Base-by-base conservation (phyloP, 2,329 filamentous ascomycete genomes). In the Tolypocladium guangdongense region DNA sequence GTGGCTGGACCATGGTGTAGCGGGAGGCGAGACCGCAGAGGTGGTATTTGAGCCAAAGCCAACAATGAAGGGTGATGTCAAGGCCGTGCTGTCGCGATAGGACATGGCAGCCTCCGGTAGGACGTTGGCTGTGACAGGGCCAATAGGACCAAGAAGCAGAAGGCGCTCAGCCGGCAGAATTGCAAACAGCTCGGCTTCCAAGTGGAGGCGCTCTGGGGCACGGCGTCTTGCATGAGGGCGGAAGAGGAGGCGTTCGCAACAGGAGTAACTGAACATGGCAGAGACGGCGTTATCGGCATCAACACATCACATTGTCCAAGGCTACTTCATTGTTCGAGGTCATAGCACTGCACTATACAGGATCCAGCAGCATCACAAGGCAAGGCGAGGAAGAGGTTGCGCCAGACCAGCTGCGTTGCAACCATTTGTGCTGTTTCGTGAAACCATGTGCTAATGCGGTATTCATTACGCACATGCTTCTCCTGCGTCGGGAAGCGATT, bases 1-100 rank as follows among this genome's bases (percentile, higher is more conserved):
- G 55, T 97, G 92, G 92, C 65, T 93, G 56, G 76, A 85, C 57
- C 59, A 68, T 33, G 80, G 78, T 1, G 67, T 69, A 27, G 70
- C 72, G 2, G 69, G 61, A 2, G 67, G 68, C 38, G 65, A 66
- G 14, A 76, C 82, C 33, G 58, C 63, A 5, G 79, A 82, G 53
- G 58, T 80, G 20, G 66, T 75, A 11, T 71, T 83, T 45, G 73
- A 77, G 50, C 73, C 73, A 3, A 75, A 74, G 62, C 74, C 76
- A 1, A 64, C 69, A 4, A 41, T 82, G 4, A 71, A 71, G 54
- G 78, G 79, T 1, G 64, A 66, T 8, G 77, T 80, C 33, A 70
- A 63, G 51, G 75, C 71, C 3, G 76, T 81, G 27, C 62, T 76
- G 41, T 74, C 74, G n/a, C 74, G 68, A 59, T 80, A 75, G 51